Base-by-base conservation (phyloP, 805 yeast genomes). In the Isabelozyma pseudorhagii region DNA sequence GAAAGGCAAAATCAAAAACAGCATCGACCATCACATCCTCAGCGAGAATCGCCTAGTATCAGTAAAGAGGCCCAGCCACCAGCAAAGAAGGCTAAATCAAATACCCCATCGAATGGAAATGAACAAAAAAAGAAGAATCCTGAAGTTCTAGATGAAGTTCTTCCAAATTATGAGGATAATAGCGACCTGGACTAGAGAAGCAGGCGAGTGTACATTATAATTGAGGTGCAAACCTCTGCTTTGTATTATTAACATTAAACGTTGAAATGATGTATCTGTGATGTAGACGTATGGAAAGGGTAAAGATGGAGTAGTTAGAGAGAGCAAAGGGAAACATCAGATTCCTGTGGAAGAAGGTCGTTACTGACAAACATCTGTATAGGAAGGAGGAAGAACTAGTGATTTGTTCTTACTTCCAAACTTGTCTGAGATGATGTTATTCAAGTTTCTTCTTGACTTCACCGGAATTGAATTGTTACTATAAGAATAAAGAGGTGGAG, bases 101-200 rank as follows among this genome's bases (percentile, higher is more conserved):
- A 38, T 10, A 51, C 41, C 14, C 49, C 38, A 46, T 15, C 14
- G 11, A 31, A 31, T 31, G 36, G 36, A 31, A 9, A 31, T 31
- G 47, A 50, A 45, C 41, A 45, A 41, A 15, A 38, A 43, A 18
- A 39, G 42, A 42, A 44, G 36, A 55, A 53, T 46, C 51, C 40
- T n/a, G 41, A 55, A n/a, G 50, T 53, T 21, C 59, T 66, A 44
- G 69, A 64, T 25, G 72, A 68, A 29, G 56, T 73, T 14, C 11
- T 42, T 15, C 78, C 78, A 3, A 62, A 69, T 38, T 73, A 73
- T 51, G 77, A 73, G 51, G 76, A 70, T 46, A 69, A 42, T 31
- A 42, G 75, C 49, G 76, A 71, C 46, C 64, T 60, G 25, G 66
- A 65, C 27, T 51, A 38, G 36, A 31, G 36, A 31, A 31, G 4